phyloP scores from a whole-genome alignment of 352 stramenopile genomes.

The Phytophthora pluvialis region DNA sequence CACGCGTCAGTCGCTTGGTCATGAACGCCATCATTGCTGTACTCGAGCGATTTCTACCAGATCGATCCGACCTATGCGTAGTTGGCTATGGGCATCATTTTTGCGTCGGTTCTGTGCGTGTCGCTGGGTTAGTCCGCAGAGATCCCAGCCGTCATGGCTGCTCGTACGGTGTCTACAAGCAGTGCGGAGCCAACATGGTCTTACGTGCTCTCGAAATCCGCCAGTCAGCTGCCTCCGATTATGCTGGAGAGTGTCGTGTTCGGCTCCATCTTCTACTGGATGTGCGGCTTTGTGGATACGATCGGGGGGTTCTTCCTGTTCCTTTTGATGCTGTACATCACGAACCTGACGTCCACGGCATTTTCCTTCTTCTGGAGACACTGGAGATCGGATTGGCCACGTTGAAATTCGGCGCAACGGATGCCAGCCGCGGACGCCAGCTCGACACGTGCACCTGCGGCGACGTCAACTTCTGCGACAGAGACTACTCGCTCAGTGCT shows the following conservation, averaged over 20 bases:
- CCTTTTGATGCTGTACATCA: conserved; percentile 56
- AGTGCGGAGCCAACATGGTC: conserved; percentile 16
- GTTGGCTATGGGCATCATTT: conserved; percentile 63
- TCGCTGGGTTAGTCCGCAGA: conserved; percentile 57
- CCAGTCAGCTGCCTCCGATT: conserved; percentile 7
- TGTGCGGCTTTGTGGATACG: conserved; percentile 46
- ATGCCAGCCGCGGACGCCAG: no score
- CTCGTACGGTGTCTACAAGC: conserved; percentile 44
- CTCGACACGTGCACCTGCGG: no score
- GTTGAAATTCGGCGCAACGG: no score
- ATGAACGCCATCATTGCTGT: conserved; percentile 39
- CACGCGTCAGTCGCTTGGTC: conserved; percentile 48
- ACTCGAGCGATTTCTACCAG: conserved; percentile 35
- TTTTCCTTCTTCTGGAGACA: no score
- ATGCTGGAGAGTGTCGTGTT: conserved; percentile 54
- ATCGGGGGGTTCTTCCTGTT: conserved; percentile 27
- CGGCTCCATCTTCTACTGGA: conserved; percentile 42
- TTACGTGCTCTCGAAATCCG: conserved; percentile 14
- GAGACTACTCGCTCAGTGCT: no score
- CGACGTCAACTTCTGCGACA: no score
- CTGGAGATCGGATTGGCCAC: no score
- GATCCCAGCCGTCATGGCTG: conserved; percentile 54
- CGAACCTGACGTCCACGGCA: conserved; percentile 36
- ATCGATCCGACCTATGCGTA: conserved; percentile 28
- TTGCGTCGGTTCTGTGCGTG: conserved; percentile 68